Evolutionary conservation across 176 grass and related monocot genomes (phyloP).

Genomic region (Musa itinerans): DNA sequence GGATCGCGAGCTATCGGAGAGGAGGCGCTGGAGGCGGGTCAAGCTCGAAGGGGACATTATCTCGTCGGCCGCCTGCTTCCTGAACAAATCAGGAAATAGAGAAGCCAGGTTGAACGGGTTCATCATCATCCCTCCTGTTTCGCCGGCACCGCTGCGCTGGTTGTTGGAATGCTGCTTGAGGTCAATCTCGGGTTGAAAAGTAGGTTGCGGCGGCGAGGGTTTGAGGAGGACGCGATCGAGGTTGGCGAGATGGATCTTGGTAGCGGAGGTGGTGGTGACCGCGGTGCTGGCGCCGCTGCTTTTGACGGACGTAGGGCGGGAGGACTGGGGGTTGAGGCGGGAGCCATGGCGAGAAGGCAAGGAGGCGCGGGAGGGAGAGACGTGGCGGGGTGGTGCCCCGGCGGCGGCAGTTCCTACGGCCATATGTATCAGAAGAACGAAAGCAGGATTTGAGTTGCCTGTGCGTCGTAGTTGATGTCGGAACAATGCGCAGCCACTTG

Average conservation of each 20-base stretch:
- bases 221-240: slow-evolving; percentile 79
- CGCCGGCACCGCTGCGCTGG: slow-evolving; percentile 28
- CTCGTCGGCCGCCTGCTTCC: slow-evolving; percentile 40
- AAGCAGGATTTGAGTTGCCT: too few relatives aligned
- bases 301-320: not conserved
- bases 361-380: too few relatives aligned
- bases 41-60: slow-evolving; percentile 82
- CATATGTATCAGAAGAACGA: too few relatives aligned
- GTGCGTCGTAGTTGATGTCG: too few relatives aligned
- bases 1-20: slow-evolving; percentile 52
- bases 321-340: not conserved
- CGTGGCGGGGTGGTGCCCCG: too few relatives aligned
- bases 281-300: not conserved
- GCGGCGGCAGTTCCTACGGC: too few relatives aligned
- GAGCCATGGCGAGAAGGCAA: too few relatives aligned
- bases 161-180: not conserved
- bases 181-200: not conserved
- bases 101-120: slow-evolving; percentile 36
- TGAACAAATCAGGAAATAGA: slow-evolving; percentile 38
- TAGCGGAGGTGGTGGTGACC: not conserved
- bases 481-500: too few relatives aligned
- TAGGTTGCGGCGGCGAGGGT: slow-evolving; percentile 21
- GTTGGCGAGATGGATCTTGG: slow-evolving; percentile 48
- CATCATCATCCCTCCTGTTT: slow-evolving; percentile 5
- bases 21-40: slow-evolving; percentile 72